These are phyloP conservation scores for Neocucurbitaria cava DNA, from an alignment of 2,329 filamentous ascomycete genomes.

Conservation along the genomic window DNA sequence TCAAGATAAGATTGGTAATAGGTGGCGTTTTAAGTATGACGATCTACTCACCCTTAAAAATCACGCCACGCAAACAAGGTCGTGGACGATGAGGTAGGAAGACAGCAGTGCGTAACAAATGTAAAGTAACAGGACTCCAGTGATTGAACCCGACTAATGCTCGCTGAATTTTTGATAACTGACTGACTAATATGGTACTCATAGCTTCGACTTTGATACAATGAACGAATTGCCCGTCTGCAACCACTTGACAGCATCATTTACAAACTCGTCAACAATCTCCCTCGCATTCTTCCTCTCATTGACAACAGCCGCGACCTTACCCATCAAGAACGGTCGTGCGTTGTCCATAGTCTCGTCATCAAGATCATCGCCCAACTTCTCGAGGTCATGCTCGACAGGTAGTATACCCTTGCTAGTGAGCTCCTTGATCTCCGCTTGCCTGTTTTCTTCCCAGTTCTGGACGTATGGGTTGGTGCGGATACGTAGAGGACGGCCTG, in stretches of 20 bases:
- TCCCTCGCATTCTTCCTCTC: conserved; percentile 90
- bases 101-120: not conserved
- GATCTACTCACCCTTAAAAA: no score
- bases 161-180: not conserved
- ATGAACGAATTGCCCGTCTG: conserved; percentile 71
- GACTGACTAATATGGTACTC: not conserved
- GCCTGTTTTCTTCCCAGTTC: conserved; percentile 95
- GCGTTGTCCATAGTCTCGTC: conserved; percentile 93
- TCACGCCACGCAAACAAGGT: no score
- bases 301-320: conserved; percentile 91
- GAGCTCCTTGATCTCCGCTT: conserved; percentile 88
- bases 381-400: conserved; percentile 93
- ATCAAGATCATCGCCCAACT: conserved; percentile 68
- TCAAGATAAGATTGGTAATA: no score
- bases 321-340: conserved; percentile 93
- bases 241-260: conserved; percentile 76
- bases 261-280: conserved; percentile 93
- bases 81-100: not conserved
- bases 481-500: conserved; percentile 90
- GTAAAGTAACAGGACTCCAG: not conserved
- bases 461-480: conserved; percentile 91
- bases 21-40: conserved; percentile 10
- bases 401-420: conserved; percentile 89
- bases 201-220: conserved; percentile 49
- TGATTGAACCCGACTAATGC: not conserved